Conservation (phyloP, 177 flowering plant species). For the Tripterygium wilfordii region DNA sequence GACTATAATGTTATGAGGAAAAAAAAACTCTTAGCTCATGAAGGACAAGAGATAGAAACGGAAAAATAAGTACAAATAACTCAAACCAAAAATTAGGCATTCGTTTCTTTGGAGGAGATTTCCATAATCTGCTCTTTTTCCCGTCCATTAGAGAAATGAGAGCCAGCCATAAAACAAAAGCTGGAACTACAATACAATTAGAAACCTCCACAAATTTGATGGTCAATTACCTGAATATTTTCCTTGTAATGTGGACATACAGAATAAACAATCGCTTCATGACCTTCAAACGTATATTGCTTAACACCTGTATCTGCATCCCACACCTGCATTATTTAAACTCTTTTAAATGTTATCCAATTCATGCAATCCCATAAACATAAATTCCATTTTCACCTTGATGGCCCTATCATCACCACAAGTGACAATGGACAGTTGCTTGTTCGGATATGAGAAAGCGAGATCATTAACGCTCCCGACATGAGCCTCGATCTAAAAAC, state of each 20-base stretch:
- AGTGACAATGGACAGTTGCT: conserved; percentile 58
- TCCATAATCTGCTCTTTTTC: too few species aligned
- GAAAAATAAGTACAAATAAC: too few species aligned
- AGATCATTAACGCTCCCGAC: conserved; percentile 68
- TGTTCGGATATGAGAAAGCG: conserved; percentile 71
- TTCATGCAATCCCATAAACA: not conserved
- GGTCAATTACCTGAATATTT: conserved; percentile 62
- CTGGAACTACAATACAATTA: too few species aligned
- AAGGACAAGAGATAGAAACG: too few species aligned
- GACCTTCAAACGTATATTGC: conserved; percentile 75
- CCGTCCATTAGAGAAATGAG: too few species aligned
- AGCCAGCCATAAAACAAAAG: too few species aligned
- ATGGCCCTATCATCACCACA: conserved; percentile 78
- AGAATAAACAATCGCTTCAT: conserved; percentile 83
- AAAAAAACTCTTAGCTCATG: too few species aligned
- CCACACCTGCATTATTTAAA: conserved; percentile 58
- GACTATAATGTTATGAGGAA: too few species aligned
- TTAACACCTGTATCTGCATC: conserved; percentile 67
- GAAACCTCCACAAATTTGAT: too few species aligned
- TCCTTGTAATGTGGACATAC: conserved; percentile 83
- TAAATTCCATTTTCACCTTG: too few species aligned
- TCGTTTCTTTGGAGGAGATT: too few species aligned
- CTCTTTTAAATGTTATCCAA: not conserved
- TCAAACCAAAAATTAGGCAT: too few species aligned
- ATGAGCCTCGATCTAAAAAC: conserved; percentile 63